Conservation (phyloP, 2,329 filamentous ascomycete genomes). For the Leptographium wingfieldii region DNA sequence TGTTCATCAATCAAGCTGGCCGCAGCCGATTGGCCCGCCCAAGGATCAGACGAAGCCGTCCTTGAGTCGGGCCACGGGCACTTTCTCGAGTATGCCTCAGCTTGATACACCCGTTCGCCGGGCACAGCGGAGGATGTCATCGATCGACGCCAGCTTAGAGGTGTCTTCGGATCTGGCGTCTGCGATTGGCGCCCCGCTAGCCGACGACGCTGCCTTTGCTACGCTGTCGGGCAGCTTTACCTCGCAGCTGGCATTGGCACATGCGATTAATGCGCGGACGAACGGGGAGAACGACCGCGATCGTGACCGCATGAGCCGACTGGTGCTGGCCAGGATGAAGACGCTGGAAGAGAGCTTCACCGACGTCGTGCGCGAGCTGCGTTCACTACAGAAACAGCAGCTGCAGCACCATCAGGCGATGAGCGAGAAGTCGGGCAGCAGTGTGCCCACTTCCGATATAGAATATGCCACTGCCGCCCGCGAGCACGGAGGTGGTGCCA, state of each 20-base stretch:
- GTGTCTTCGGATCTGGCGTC: constrained; percentile 52
- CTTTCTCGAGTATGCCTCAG: constrained; percentile 20
- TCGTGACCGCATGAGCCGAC: constrained; percentile 60
- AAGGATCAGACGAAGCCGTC: constrained; percentile 37
- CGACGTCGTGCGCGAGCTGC: constrained; percentile 73
- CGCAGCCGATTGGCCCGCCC: constrained; percentile 43
- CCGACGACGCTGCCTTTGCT: constrained; percentile 43
- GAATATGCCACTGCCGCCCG: constrained; percentile 7
- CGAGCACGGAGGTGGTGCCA: no score
- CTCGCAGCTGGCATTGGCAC: constrained; percentile 66
- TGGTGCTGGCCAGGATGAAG: constrained; percentile 85
- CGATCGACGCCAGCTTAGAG: constrained; percentile 55
- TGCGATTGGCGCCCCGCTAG: constrained; percentile 31
- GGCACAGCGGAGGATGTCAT: constrained; percentile 37
- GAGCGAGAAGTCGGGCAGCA: background rate
- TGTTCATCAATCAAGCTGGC: constrained; percentile 32
- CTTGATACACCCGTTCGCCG: constrained; percentile 32
- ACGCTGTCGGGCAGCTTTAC: constrained; percentile 64
- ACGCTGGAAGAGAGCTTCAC: constrained; percentile 83
- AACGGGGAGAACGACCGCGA: constrained; percentile 29
- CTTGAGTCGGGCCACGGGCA: constrained; percentile 40
- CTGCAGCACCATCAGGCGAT: background rate
- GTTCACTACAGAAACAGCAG: constrained; percentile 38
- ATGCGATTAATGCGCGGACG: constrained; percentile 34
- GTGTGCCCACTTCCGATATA: background rate